Base-by-base conservation (phyloP, 2,329 filamentous ascomycete species). In the Fusarium armeniacum region DNA sequence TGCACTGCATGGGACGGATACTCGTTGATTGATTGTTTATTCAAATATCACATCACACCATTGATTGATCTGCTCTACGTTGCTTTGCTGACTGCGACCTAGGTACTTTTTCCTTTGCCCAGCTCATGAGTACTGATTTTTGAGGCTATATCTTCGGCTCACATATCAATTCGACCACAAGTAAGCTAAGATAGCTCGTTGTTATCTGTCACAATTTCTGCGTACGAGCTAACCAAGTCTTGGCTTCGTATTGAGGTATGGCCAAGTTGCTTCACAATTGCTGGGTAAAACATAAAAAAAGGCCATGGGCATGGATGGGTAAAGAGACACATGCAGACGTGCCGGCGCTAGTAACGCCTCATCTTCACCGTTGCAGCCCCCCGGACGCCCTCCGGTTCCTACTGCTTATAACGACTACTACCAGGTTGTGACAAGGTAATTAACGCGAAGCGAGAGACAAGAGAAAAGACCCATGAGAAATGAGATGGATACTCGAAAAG, bases 271-370 rank as follows among this genome's bases (percentile, higher is more conserved):
- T 40, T 28, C n/a, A 28, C 22, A 11, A 30, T 45, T 51, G 22
- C 33, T 51, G 47, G 33, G 33, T 36, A 18, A 36, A 22, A 35
- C 9, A 22, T 16, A 18, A n/a, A 35, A 35, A 35, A 22, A 32
- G 28, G n/a, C n/a, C n/a, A 18, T 26, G 41, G 40, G 6, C 22
- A 44, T 10, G 44, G 44, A 44, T 16, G 44, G 44, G 18, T 46
- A 20, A 30, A n/a, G 30, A 50, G 36, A 50, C 36, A 55, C 30
- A 58, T 32, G 36, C n/a, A 62, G 57, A 59, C 45, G 50, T 66
- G 69, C 70, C 71, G 71, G 64, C 70, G 68, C 70, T 68, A 72
- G 55, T 33, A 58, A 40, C 60, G 71, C 68, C 68, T 68, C 61
- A 40, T 69, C 47, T 62, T 57, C 55, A 61, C 70, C 62, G 63